Percentiles rank a stretch among this genome's conserved stretches.
These are phyloP conservation scores for Pichia californica DNA, from an alignment of 805 yeast species.

Conservation along the genomic window DNA sequence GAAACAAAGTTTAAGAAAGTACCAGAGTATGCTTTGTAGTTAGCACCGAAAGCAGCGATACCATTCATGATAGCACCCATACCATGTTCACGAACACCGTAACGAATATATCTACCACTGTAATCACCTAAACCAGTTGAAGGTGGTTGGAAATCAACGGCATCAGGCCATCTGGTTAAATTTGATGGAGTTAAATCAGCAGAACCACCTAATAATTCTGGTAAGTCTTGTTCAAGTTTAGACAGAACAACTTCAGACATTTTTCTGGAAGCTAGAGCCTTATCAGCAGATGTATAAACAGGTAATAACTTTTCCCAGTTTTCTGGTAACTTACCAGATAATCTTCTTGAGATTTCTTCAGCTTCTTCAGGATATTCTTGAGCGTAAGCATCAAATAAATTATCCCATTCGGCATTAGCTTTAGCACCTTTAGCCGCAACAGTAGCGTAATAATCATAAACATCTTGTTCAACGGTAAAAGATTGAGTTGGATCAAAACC, in stretches of 20 bases:
- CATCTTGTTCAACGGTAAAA: slow-evolving; percentile 79
- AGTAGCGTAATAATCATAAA: slow-evolving; percentile 58
- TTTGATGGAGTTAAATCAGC: slow-evolving; percentile 98
- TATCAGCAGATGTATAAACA: slow-evolving; percentile 66
- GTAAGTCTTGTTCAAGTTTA: slow-evolving; percentile 55
- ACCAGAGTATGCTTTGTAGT: slow-evolving; percentile 89
- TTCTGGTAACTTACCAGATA: slow-evolving; percentile 68
- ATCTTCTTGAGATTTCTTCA: slow-evolving; percentile 75
- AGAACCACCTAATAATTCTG: slow-evolving; percentile 95
- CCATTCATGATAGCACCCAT: slow-evolving; percentile 99
- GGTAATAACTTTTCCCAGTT: slow-evolving; percentile 80
- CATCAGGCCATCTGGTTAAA: slow-evolving; percentile 80
- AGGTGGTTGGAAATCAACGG: slow-evolving; percentile 91
- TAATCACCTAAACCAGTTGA: slow-evolving; percentile 74
- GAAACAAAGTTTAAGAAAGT: slow-evolving; percentile 92
- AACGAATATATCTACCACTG: slow-evolving; percentile 90
- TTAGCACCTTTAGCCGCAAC: slow-evolving; percentile 57
- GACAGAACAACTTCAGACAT: slow-evolving; percentile 75
- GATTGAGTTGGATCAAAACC: slow-evolving; percentile 85
- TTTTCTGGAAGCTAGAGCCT: slow-evolving; percentile 90
- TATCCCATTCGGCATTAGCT: slow-evolving; percentile 72
- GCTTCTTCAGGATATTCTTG: slow-evolving; percentile 70
- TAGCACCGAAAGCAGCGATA: slow-evolving; percentile 84
- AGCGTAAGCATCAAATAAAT: slow-evolving; percentile 52
- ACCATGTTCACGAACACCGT: slow-evolving; percentile 98